A percentile compares a stretch with the other conserved stretches of the same genome.
Conservation (phyloP, 2,329 filamentous ascomycete genomes). For the Xylariaceae sp. region DNA sequence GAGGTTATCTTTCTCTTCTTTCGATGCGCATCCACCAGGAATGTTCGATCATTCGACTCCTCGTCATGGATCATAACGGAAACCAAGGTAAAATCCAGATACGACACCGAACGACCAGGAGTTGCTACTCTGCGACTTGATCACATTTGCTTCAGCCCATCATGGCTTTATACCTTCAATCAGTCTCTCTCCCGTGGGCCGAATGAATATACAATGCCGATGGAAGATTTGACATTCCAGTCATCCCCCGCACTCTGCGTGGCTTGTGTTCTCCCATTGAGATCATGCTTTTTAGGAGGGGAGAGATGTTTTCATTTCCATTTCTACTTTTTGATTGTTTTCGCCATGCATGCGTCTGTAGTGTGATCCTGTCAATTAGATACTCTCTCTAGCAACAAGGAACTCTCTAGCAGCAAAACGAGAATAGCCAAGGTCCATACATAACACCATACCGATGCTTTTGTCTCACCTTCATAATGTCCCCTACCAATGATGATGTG, state of each 20-base stretch:
- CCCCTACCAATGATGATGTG: too few species aligned
- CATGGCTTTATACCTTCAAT: conserved; percentile 52
- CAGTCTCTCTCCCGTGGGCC: conserved; percentile 44
- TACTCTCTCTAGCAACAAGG: too few species aligned
- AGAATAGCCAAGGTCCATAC: too few species aligned
- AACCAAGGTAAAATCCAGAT: conserved; percentile 1
- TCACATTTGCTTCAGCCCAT: conserved; percentile 34
- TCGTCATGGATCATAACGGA: neutral
- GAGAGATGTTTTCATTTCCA: conserved; percentile 32
- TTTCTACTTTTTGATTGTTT: too few species aligned
- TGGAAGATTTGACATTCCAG: conserved; percentile 42
- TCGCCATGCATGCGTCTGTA: neutral
- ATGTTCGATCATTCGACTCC: neutral
- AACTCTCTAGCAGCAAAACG: too few species aligned
- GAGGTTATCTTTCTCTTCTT: neutral
- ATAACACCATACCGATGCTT: too few species aligned
- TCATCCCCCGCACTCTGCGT: conserved; percentile 47
- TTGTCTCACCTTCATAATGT: too few species aligned
- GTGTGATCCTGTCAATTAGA: neutral
- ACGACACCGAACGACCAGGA: neutral
- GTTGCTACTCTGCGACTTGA: conserved; percentile 8
- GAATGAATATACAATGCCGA: conserved; percentile 50
- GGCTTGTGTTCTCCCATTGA: conserved; percentile 44
- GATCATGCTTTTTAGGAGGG: conserved; percentile 43
- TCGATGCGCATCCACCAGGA: neutral